These are phyloP conservation scores for Fusarium falciforme DNA, from an alignment of 2,329 filamentous ascomycete genomes.

Conservation along the genomic window DNA sequence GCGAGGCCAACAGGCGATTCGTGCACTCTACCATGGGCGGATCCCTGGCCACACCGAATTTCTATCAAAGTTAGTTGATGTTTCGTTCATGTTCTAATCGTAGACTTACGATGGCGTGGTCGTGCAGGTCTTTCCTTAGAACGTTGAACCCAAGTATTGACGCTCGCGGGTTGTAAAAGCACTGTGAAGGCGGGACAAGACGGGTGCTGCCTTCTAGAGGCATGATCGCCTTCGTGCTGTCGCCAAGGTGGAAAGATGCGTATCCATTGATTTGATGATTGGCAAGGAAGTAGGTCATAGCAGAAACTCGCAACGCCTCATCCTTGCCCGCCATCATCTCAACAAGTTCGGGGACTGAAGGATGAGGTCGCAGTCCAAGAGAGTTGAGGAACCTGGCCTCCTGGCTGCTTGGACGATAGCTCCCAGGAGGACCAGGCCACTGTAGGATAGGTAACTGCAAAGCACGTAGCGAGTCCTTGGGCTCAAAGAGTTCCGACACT, in stretches of 20 bases:
- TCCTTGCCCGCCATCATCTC: constrained; percentile 78
- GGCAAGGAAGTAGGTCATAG: constrained; percentile 84
- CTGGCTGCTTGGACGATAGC: constrained; percentile 70
- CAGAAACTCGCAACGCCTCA: constrained; percentile 69
- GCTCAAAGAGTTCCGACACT: constrained; percentile 84
- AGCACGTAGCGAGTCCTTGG: constrained; percentile 74
- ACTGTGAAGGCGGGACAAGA: constrained; percentile 78
- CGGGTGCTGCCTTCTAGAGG: constrained; percentile 77
- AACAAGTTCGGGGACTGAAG: constrained; percentile 79
- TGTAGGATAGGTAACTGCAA: constrained; percentile 81
- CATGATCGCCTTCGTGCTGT: constrained; percentile 70
- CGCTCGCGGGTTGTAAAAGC: constrained; percentile 84
- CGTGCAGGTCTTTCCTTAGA: constrained; percentile 78
- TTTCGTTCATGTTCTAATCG: background rate
- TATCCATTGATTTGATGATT: constrained; percentile 86
- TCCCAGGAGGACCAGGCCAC: constrained; percentile 77
- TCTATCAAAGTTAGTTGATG: constrained; percentile 52
- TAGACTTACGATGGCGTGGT: constrained; percentile 74
- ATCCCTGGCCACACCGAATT: constrained; percentile 87
- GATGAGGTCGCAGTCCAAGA: constrained; percentile 80
- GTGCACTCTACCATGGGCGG: constrained; percentile 84
- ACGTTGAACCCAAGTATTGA: constrained; percentile 84
- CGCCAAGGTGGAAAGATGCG: constrained; percentile 68
- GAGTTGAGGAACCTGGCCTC: constrained; percentile 80
- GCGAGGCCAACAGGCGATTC: constrained; percentile 75